Conservation (phyloP, 306 rosid species). For the Albizia julibrissin region DNA sequence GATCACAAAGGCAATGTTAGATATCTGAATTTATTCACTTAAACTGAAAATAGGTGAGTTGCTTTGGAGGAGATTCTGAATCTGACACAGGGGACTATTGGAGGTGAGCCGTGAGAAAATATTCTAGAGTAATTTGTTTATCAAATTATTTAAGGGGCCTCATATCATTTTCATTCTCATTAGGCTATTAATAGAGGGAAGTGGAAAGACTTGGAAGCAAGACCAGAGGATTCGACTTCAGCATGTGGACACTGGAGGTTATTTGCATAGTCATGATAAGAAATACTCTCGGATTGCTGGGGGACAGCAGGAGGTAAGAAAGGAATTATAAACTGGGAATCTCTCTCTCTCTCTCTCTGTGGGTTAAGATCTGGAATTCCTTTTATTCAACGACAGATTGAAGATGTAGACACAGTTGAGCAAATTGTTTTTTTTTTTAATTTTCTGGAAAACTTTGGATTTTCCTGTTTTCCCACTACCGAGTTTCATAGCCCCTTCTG, state of each 20-base stretch:
- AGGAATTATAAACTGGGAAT: neutral
- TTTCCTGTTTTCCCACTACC: conserved; percentile 7
- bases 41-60: conserved; percentile 71
- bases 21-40: conserved; percentile 26
- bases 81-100: conserved; percentile 93
- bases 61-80: conserved; percentile 79
- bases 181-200: conserved; percentile 81
- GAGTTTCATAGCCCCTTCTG: neutral
- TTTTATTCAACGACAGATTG: neutral
- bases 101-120: conserved; percentile 56
- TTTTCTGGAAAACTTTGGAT: neutral
- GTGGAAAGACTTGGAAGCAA: conserved; percentile 97
- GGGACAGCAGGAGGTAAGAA: conserved; percentile 98
- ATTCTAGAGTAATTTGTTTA: neutral
- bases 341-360: neutral
- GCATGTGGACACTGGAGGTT: conserved; percentile 86
- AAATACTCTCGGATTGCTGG: conserved; percentile 95
- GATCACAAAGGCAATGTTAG: neutral
- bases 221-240: conserved; percentile 90
- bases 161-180: conserved; percentile 30
- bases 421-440: neutral
- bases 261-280: conserved; percentile 94
- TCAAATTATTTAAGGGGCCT: conserved; percentile 26
- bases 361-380: neutral
- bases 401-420: neutral